Evolutionary conservation across 305 asterid species (phyloP).

Genomic region (Solanum hybrid): DNA sequence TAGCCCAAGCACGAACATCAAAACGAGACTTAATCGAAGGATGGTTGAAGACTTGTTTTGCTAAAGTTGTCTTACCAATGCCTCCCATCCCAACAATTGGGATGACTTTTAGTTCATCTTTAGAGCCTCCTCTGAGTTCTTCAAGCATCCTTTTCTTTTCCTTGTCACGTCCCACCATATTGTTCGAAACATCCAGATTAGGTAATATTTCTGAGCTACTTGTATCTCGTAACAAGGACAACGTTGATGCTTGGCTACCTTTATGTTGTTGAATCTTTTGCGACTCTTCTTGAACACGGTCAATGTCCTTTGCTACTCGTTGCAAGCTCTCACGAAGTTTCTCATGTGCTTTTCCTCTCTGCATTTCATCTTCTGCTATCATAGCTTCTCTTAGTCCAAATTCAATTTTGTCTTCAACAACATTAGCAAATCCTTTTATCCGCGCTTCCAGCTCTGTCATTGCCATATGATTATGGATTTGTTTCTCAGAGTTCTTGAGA

Average conservation of each 20-base stretch:
- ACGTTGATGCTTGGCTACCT: neutral
- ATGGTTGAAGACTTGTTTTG: slow-evolving; percentile 7
- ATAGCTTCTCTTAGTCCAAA: neutral
- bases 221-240: neutral
- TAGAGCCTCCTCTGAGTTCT: neutral
- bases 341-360: neutral
- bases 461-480: neutral
- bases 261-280: neutral
- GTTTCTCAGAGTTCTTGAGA: neutral
- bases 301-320: neutral
- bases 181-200: neutral
- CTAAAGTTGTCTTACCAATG: slow-evolving; percentile 12
- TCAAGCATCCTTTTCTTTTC: neutral
- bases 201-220: neutral
- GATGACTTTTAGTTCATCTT: slow-evolving; percentile 1
- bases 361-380: neutral
- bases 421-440: neutral
- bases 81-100: slow-evolving; percentile 21
- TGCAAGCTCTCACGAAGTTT: neutral
- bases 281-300: neutral
- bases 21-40: neutral
- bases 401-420: neutral
- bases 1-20: slow-evolving; percentile 13
- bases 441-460: neutral
- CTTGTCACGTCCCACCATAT: slow-evolving; percentile 2